Conservation (phyloP, 1,139 yeast genomes). For the Hyphopichia pseudoburtonii region DNA sequence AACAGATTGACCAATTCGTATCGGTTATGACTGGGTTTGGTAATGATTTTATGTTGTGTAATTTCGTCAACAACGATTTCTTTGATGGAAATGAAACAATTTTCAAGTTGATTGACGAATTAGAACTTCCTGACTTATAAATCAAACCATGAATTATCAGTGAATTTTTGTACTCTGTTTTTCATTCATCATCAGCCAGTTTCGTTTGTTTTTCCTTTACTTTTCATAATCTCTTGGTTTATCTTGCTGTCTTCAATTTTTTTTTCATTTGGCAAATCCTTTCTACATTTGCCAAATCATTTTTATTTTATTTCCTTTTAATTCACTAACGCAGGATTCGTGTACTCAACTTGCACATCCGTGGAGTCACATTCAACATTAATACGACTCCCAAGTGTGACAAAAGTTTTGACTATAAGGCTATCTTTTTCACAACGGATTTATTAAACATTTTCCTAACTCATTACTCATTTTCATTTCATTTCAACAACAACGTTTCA, state of each 20-base stretch:
- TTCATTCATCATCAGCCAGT: slow-evolving; percentile 6
- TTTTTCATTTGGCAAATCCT: neutral
- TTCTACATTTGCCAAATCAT: neutral
- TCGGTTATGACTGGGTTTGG: slow-evolving; percentile 51
- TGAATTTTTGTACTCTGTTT: slow-evolving; percentile 4
- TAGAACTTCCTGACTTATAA: slow-evolving; percentile 19
- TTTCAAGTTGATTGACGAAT: slow-evolving; percentile 38
- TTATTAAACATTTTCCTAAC: too few species aligned
- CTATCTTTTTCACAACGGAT: too few species aligned
- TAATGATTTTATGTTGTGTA: slow-evolving; percentile 70
- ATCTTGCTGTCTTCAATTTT: neutral
- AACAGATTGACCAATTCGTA: slow-evolving; percentile 24
- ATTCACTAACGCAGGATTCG: slow-evolving; percentile 30
- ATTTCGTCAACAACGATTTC: slow-evolving; percentile 89
- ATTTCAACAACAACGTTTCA: slow-evolving; percentile 26
- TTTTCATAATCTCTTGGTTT: neutral
- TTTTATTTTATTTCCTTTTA: slow-evolving; percentile 10
- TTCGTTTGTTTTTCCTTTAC: neutral
- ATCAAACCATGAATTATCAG: neutral
- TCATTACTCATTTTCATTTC: too few species aligned
- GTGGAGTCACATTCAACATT: slow-evolving; percentile 19
- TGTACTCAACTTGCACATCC: slow-evolving; percentile 29
- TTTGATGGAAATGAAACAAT: slow-evolving; percentile 49
- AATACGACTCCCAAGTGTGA: too few species aligned
- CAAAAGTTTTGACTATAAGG: too few species aligned